Conservation (phyloP, 257 asterid genomes). For the Solanum bulbocastanum region DNA sequence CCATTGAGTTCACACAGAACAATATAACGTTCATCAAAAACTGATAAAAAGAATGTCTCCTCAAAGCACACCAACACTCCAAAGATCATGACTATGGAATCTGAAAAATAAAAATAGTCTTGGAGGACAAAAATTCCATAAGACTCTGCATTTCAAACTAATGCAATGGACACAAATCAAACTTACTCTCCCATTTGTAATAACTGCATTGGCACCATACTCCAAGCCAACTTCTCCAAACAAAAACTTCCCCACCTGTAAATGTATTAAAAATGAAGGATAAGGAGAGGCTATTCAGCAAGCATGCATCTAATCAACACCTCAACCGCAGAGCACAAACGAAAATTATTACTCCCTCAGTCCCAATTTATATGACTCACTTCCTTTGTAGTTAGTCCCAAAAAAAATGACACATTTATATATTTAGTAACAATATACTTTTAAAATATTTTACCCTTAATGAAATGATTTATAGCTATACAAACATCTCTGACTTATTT, state of each 20-base stretch:
- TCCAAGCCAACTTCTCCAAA: constrained; percentile 62
- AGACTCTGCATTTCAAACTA: neutral
- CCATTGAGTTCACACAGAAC: neutral
- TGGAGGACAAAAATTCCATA: neutral
- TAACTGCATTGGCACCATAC: constrained; percentile 64
- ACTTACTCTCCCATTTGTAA: constrained; percentile 98
- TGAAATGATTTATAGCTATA: neutral
- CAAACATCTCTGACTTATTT: neutral
- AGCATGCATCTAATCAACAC: neutral
- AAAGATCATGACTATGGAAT: neutral
- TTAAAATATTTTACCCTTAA: neutral
- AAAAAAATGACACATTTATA: neutral
- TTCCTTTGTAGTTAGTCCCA: neutral
- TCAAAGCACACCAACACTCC: neutral
- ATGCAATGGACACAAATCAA: constrained; percentile 3
- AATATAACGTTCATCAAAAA: neutral
- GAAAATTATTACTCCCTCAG: neutral
- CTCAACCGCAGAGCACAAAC: neutral
- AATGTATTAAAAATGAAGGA: constrained; percentile 9
- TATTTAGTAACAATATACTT: neutral
- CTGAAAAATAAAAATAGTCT: neutral
- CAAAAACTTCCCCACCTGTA: constrained; percentile 80
- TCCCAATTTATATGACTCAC: neutral
- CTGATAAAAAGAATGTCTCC: neutral
- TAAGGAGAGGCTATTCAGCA: neutral